These are phyloP conservation scores for Macrocybe gigantea DNA, from an alignment of 768 basidiomycete genomes.

Conservation along the genomic window DNA sequence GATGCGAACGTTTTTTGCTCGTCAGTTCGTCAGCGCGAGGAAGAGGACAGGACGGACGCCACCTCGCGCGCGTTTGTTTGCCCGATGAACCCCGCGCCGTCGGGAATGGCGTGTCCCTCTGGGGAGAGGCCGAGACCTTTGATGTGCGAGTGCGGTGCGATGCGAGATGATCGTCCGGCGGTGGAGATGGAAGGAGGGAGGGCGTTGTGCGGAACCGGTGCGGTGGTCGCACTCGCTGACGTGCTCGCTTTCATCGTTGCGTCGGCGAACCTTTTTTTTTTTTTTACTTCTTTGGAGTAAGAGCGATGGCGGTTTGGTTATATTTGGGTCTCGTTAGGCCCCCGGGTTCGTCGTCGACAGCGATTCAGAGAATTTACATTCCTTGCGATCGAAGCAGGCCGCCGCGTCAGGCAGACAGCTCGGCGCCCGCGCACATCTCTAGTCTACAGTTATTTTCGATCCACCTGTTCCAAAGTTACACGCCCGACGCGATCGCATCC, in stretches of 20 bases:
- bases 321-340: too few relatives aligned
- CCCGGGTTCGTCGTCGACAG: too few relatives aligned
- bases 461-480: too few relatives aligned
- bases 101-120: conserved; percentile 71
- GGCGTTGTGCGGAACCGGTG: conserved; percentile 1
- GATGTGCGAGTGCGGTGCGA: conserved; percentile 93
- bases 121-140: conserved; percentile 88
- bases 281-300: too few relatives aligned
- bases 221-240: neutral
- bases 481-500: too few relatives aligned
- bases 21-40: neutral
- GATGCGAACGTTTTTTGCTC: neutral
- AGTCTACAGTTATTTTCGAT: too few relatives aligned
- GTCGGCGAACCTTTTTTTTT: too few relatives aligned
- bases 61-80: conserved; percentile 91
- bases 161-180: conserved; percentile 66
- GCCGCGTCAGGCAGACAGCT: too few relatives aligned
- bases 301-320: too few relatives aligned
- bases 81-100: conserved; percentile 85
- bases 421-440: too few relatives aligned
- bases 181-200: conserved; percentile 55
- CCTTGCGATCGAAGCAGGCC: too few relatives aligned
- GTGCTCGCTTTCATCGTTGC: neutral
- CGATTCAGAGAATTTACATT: too few relatives aligned
- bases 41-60: neutral